These are phyloP conservation scores for Avena atlantica DNA, from an alignment of 176 grass and related monocot species.

Conservation along the genomic window DNA sequence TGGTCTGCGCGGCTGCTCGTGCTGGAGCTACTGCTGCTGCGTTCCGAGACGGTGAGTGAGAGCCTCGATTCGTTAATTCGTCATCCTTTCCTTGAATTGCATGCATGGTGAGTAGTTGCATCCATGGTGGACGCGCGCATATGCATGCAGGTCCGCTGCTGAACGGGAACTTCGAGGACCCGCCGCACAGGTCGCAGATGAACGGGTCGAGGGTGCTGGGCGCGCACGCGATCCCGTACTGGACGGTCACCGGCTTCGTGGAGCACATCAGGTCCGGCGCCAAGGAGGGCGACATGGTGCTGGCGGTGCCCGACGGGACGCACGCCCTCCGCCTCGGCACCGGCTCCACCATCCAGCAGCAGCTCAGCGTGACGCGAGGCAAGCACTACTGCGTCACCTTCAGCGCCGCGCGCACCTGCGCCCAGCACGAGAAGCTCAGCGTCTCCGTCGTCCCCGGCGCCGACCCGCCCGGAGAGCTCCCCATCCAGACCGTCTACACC, in stretches of 20 bases:
- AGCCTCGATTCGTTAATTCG: neutral
- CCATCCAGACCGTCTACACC: conserved; percentile 51
- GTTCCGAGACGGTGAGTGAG: conserved; percentile 34
- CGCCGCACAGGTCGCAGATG: conserved; percentile 30
- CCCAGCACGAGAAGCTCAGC: conserved; percentile 44
- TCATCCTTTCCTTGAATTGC: too few relatives aligned
- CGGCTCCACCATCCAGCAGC: conserved; percentile 42
- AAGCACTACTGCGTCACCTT: conserved; percentile 55
- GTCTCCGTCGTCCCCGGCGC: conserved; percentile 44
- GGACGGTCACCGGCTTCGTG: conserved; percentile 50
- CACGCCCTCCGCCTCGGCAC: conserved; percentile 57
- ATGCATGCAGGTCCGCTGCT: conserved; percentile 33
- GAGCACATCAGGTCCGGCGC: conserved; percentile 47
- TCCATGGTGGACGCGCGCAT: too few relatives aligned
- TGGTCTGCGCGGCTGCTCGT: conserved; percentile 24
- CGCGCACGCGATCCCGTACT: conserved; percentile 33
- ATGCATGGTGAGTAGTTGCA: too few relatives aligned
- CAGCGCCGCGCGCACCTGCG: conserved; percentile 56
- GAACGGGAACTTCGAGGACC: conserved; percentile 50
- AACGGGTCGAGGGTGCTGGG: conserved; percentile 32
- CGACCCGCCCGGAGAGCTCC: conserved; percentile 29
- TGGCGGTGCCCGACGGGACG: conserved; percentile 42
- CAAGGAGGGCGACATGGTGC: conserved; percentile 40
- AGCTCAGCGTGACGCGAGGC: conserved; percentile 29
- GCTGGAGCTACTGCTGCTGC: neutral